phyloP scores from a whole-genome alignment of 2,329 filamentous ascomycete genomes.

The Celoporthe dispersa region DNA sequence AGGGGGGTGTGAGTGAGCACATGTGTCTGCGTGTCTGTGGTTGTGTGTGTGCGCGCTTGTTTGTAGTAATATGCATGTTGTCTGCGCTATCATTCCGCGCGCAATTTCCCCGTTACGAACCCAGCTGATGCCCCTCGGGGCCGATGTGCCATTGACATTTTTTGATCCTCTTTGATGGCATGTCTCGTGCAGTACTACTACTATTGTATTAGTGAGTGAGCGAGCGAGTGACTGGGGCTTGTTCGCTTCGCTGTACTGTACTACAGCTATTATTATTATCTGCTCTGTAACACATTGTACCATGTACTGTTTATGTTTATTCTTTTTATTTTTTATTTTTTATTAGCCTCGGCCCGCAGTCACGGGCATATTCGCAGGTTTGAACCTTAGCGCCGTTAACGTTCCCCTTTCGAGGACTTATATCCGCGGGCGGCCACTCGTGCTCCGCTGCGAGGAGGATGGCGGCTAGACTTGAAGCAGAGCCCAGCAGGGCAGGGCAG shows the following conservation, averaged over 20 bases:
- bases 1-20: background rate
- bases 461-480: background rate
- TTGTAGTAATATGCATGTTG: background rate
- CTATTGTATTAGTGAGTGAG: background rate
- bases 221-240: background rate
- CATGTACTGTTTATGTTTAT: background rate
- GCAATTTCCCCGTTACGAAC: background rate
- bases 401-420: conserved; percentile 12
- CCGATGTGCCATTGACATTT: background rate
- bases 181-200: background rate
- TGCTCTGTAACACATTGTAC: background rate
- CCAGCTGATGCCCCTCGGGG: background rate
- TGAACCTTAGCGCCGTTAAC: background rate
- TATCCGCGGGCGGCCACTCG: conserved; percentile 8
- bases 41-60: background rate
- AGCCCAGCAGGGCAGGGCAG: background rate
- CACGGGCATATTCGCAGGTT: background rate
- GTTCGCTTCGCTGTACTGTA: background rate
- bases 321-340: background rate
- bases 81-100: background rate
- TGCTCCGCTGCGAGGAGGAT: conserved; percentile 1
- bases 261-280: background rate
- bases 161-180: background rate
- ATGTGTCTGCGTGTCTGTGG: background rate
- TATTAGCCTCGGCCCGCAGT: background rate